Conservation (phyloP, 305 asterid species). For the Salvia sclarea region DNA sequence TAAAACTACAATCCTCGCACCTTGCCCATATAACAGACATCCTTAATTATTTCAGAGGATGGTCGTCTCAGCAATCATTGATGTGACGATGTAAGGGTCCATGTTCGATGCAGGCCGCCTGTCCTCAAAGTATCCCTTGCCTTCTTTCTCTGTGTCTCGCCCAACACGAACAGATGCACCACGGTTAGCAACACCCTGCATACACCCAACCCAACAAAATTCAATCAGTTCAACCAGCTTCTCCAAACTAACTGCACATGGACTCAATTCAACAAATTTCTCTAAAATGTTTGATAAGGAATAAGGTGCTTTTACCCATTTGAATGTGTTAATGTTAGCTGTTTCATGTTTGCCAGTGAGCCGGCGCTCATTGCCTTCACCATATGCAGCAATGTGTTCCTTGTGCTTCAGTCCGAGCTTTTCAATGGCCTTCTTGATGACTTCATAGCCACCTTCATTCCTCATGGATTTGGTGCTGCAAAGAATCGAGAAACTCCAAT, state of each 20-base stretch:
- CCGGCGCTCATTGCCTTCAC: conserved; percentile 93
- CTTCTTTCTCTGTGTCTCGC: conserved; percentile 84
- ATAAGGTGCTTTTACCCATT: conserved; percentile 54
- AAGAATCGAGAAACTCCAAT: not conserved
- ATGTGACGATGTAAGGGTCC: conserved; percentile 83
- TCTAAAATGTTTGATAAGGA: too few relatives aligned
- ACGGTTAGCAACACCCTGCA: conserved; percentile 88
- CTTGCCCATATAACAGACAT: not conserved
- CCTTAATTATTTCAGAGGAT: conserved; percentile 46
- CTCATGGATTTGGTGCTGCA: conserved; percentile 88
- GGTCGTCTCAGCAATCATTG: conserved; percentile 90
- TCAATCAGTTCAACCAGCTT: not conserved
- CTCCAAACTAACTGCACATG: too few relatives aligned
- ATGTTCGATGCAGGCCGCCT: conserved; percentile 90
- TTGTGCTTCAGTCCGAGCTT: conserved; percentile 74
- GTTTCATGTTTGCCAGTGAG: conserved; percentile 87
- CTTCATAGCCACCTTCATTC: conserved; percentile 70
- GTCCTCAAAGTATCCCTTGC: conserved; percentile 92
- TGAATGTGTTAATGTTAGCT: conserved; percentile 66
- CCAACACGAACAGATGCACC: conserved; percentile 91
- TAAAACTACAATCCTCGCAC: not conserved
- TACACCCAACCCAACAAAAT: not conserved
- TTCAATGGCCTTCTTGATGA: conserved; percentile 83
- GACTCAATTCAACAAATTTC: too few relatives aligned
- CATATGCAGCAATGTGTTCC: conserved; percentile 88